Evolutionary conservation across 352 stramenopile species (phyloP).

Genomic region (Phytophthora macrochlamydospora): DNA sequence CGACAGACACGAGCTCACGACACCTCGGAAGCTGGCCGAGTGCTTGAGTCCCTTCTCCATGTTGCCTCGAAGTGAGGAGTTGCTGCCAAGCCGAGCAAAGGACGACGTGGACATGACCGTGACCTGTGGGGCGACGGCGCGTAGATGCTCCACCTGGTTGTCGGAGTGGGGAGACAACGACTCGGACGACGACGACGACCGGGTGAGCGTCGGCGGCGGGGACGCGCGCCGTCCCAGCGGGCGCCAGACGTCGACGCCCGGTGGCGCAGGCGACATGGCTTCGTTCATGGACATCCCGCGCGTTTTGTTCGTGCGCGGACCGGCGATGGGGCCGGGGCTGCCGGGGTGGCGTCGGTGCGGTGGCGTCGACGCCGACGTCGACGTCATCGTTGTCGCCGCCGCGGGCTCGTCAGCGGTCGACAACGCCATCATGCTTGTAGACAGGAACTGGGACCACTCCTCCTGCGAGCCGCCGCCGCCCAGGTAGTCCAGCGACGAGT

Average conservation of each 20-base stretch:
- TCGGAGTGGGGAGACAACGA: slow-evolving; percentile 17
- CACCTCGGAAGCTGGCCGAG: slow-evolving; percentile 47
- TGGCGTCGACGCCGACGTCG: slow-evolving; percentile 9
- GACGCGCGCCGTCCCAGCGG: slow-evolving; percentile 52
- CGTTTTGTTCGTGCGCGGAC: slow-evolving; percentile 23
- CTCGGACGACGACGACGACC: slow-evolving; percentile 22
- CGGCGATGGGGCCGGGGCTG: slow-evolving; percentile 8
- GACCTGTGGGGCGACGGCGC: slow-evolving; percentile 15
- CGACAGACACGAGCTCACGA: slow-evolving; percentile 52
- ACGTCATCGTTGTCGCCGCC: not conserved
- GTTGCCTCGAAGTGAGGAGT: slow-evolving; percentile 15
- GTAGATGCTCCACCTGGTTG: slow-evolving; percentile 34
- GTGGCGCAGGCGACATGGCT: slow-evolving; percentile 34
- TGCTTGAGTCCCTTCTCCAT: slow-evolving; percentile 29
- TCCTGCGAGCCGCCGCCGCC: slow-evolving; percentile 41
- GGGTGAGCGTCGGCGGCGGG: slow-evolving; percentile 23
- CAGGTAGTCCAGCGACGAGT: slow-evolving; percentile 65
- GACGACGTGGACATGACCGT: slow-evolving; percentile 23
- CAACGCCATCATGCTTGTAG: slow-evolving; percentile 66
- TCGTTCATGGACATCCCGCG: slow-evolving; percentile 54
- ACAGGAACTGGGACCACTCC: slow-evolving; percentile 69
- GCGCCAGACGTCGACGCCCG: slow-evolving; percentile 43
- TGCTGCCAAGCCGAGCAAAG: slow-evolving; percentile 37
- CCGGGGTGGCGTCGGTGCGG: slow-evolving; percentile 4
- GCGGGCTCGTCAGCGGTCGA: slow-evolving; percentile 39